Percentiles rank a stretch among this genome's conserved stretches.
Evolutionary conservation across 176 grass and related monocot genomes (phyloP).

Genomic region (Stipa capillata): DNA sequence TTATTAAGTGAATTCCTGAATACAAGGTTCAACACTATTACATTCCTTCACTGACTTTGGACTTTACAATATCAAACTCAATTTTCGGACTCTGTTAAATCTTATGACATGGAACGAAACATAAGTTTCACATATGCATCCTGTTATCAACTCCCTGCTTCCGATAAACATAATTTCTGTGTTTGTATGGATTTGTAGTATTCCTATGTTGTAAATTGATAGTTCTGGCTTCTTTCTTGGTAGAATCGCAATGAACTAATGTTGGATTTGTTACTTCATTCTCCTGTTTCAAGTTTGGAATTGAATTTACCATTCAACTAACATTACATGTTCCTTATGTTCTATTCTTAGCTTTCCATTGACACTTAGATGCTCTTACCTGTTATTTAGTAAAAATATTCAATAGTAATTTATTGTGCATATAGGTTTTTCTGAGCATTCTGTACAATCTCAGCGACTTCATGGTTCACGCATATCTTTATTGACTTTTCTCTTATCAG

Average conservation of each 20-base stretch:
- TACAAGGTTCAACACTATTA: background rate
- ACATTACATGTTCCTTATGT: background rate
- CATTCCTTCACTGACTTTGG: background rate
- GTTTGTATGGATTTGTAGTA: background rate
- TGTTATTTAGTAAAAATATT: background rate
- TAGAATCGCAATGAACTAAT: background rate
- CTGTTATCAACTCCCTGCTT: background rate
- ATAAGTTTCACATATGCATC: background rate
- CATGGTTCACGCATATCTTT: background rate
- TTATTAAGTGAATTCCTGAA: slow-evolving; percentile 1
- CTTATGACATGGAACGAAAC: background rate
- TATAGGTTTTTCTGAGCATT: background rate
- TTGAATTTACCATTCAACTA: background rate
- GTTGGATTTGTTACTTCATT: background rate
- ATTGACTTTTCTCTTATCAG: background rate
- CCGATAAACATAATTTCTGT: background rate
- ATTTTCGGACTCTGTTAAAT: background rate
- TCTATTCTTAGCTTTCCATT: background rate
- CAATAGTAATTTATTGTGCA: background rate
- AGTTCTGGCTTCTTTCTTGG: background rate
- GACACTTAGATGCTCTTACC: background rate
- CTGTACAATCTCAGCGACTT: background rate
- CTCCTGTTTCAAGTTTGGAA: background rate
- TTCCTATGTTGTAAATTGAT: background rate
- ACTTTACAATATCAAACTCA: background rate